Conservation (phyloP, 2,329 filamentous ascomycete genomes). For the Remersonia thermophila region DNA sequence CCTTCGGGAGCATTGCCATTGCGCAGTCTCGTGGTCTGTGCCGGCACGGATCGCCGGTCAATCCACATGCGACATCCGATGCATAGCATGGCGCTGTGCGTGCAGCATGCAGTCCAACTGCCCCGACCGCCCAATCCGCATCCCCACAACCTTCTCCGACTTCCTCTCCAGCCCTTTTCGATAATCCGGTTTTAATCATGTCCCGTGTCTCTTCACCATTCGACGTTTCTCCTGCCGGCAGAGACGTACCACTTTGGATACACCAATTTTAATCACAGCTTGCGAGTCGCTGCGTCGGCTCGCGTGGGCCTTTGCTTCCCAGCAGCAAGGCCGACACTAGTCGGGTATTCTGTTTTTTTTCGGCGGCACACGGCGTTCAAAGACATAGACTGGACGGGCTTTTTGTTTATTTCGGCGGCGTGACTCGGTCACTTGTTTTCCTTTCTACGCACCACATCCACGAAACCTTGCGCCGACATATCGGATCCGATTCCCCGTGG, state of each 20-base stretch:
- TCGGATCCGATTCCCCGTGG: conserved; percentile 2
- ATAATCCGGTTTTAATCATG: conserved; percentile 16
- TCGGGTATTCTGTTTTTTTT: conserved; percentile 8
- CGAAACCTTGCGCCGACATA: conserved; percentile 1
- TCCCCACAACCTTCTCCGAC: not conserved
- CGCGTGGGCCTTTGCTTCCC: conserved; percentile 21
- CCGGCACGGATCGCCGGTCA: conserved; percentile 6
- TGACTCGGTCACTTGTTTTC: conserved; percentile 8
- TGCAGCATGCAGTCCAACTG: conserved; percentile 1
- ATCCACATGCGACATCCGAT: conserved; percentile 4
- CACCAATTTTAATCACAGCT: conserved; percentile 24
- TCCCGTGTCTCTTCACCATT: conserved; percentile 7
- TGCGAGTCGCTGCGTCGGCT: conserved; percentile 16
- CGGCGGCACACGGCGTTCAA: conserved; percentile 14
- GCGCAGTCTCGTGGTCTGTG: conserved; percentile 13
- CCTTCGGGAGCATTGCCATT: conserved; percentile 1
- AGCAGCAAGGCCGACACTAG: conserved; percentile 18
- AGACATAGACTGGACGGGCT: conserved; percentile 14
- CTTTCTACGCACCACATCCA: conserved; percentile 6
- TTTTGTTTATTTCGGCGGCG: conserved; percentile 6
- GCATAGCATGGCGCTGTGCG: not conserved
- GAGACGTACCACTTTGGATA: conserved; percentile 21
- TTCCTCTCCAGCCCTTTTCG: conserved; percentile 1
- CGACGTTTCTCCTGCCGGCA: conserved; percentile 1
- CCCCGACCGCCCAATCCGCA: conserved; percentile 1